phyloP scores from a whole-genome alignment of 2,329 filamentous ascomycete species.

The Neurospora crassa region DNA sequence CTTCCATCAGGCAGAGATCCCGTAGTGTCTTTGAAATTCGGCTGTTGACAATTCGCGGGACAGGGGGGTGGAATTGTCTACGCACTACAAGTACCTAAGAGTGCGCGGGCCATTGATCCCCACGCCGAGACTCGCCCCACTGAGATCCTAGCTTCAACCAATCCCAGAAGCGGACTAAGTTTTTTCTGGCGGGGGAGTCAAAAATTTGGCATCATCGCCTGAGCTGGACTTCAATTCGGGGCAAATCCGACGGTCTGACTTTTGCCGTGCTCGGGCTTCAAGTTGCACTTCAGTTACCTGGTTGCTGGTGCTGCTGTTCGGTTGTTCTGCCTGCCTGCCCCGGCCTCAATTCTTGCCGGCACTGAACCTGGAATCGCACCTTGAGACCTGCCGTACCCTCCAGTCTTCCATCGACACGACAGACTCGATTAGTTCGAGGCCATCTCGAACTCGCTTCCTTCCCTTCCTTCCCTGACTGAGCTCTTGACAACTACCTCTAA shows the following conservation, averaged over 20 bases:
- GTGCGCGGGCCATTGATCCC: not conserved
- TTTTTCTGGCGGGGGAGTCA: conserved; percentile 17
- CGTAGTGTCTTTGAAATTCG: not conserved
- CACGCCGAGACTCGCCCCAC: conserved; percentile 1
- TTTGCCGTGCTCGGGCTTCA: not conserved
- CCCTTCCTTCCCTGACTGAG: not conserved
- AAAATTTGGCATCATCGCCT: conserved; percentile 19
- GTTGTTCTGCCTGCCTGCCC: not conserved
- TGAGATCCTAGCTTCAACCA: conserved; percentile 6
- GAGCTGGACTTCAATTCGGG: conserved; percentile 5
- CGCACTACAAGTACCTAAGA: not conserved
- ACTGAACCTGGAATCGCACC: not conserved
- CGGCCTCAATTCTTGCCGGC: not conserved
- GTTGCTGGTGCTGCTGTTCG: too few relatives aligned
- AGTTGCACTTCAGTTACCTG: too few relatives aligned
- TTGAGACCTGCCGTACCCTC: not conserved
- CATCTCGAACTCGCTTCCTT: not conserved
- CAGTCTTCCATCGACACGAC: not conserved
- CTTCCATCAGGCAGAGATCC: not conserved
- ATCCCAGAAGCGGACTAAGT: conserved; percentile 8
- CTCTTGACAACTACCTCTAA: not conserved
- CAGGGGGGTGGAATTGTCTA: not conserved
- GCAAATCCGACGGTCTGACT: conserved; percentile 3
- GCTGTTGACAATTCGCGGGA: not conserved
- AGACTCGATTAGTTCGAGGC: not conserved